Base-by-base conservation (phyloP, 1,284 basidiomycete genomes). In the Malassezia vespertilionis region DNA sequence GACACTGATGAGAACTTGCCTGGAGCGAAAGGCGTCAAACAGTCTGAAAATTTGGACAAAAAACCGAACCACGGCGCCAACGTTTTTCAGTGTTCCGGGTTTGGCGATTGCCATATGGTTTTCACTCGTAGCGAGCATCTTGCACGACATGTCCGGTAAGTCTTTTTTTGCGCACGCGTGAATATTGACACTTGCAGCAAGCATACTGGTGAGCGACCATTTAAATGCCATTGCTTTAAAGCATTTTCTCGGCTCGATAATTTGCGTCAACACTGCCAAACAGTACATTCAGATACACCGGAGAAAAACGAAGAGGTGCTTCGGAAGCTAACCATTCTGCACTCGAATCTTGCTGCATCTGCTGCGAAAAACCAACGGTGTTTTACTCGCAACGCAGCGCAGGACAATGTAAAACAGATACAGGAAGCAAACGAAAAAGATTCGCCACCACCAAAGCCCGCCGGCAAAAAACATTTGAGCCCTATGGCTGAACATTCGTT, bases 201-300 rank as follows among this genome's bases (percentile, higher is more conserved):
- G 78, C 90, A 95, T 72, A 95, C 90, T 14, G 90, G 90, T 52
- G 90, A 95, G 71, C 80, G 88, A 5, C 90, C 90, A 4, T 95
- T 95, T 73, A 58, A 60, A 23, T 96, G 90, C 70, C 89, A 95
- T 68, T 96, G 90, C 74, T 80, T 81, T 22, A 91, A 93, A 71
- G 83, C 90, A 52, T 95, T 96, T 69, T 91, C 87, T 14, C 82
- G 90, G 20, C 82, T 95, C 65, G 90, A 96, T 75, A 96, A 96
- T 69, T 79, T 96, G 10, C 81, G 90, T 36, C 90, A 95, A 67
- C 90, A 96, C 72, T 86, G 89, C 0, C 84, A 90, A 74, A 93
- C 89, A 3, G 88, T 93, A 2, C 90, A 96, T 66, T 82, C 87
- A 21, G 87, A 93, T 67, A 84, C 84, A 73, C 60, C 71, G 0